Percentiles rank a stretch among this genome's conserved stretches.
phyloP scores from a whole-genome alignment of 108 stramenopile species.

The Nitzschia palea region DNA sequence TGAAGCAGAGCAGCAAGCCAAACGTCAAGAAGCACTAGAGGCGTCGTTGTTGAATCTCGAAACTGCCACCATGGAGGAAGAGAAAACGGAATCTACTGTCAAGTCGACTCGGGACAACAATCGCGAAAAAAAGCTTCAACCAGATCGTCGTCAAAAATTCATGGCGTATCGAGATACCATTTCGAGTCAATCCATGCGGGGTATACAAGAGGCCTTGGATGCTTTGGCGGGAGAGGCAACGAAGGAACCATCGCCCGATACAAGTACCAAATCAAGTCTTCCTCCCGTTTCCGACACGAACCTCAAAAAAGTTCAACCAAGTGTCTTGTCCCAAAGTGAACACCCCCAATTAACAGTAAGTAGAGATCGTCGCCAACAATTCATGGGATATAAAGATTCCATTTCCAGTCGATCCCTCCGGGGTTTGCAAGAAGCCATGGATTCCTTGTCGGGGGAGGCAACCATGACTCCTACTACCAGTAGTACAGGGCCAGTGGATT shows the following conservation, averaged over 20 bases:
- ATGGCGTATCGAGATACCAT: conserved; percentile 4
- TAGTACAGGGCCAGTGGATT: background rate
- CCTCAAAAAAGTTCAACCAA: too few species aligned
- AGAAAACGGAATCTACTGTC: background rate
- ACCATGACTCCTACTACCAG: background rate
- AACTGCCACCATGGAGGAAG: conserved; percentile 11
- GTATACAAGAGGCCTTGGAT: background rate
- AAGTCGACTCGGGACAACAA: background rate
- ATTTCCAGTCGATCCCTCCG: background rate
- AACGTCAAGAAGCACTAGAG: background rate
- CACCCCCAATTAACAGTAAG: background rate
- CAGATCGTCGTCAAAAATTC: background rate
- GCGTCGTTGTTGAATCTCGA: conserved; percentile 14
- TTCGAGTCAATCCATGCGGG: conserved; percentile 1
- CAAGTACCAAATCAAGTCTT: background rate
- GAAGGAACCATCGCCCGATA: background rate
- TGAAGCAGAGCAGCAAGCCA: background rate
- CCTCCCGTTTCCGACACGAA: background rate
- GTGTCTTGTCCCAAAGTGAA: background rate
- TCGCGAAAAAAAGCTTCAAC: background rate
- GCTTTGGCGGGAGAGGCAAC: background rate
- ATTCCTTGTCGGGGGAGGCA: background rate
- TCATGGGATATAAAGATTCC: background rate
- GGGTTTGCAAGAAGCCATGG: background rate
- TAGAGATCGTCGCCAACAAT: background rate